Conservation (phyloP, 2,329 filamentous ascomycete genomes). For the Fusarium torulosum region DNA sequence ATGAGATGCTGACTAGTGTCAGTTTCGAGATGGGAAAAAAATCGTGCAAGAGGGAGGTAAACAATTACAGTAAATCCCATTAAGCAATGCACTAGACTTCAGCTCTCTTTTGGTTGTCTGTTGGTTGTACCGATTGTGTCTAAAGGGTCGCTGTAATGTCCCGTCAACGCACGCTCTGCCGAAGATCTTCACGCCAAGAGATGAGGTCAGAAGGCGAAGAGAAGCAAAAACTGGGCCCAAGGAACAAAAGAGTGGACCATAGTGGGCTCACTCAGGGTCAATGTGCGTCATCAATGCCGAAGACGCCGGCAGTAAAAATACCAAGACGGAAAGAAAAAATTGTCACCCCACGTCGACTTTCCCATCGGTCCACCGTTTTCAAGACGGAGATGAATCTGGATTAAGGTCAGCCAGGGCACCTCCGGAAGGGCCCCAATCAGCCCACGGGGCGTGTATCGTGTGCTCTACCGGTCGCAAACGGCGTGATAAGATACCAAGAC, state of each 20-base stretch:
- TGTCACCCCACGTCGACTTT: constrained; percentile 25
- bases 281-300: constrained; percentile 38
- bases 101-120: neutral
- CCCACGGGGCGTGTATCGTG: neutral
- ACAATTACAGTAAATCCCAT: rapidly evolving
- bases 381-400: constrained; percentile 39
- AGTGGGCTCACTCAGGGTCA: constrained; percentile 23
- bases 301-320: constrained; percentile 19
- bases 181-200: constrained; percentile 38
- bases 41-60: neutral
- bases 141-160: neutral
- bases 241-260: constrained; percentile 24
- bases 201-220: constrained; percentile 22
- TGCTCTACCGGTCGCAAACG: neutral
- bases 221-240: constrained; percentile 37
- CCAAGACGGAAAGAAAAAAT: neutral
- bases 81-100: rapidly evolving
- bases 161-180: constrained; percentile 15
- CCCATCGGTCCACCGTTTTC: constrained; percentile 35
- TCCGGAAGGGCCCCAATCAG: constrained; percentile 17
- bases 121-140: neutral
- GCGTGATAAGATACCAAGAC: constrained; percentile 5
- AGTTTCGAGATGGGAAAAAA: neutral
- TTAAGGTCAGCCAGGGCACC: constrained; percentile 15
- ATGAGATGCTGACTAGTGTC: constrained; percentile 29